Evolutionary conservation across 2,329 filamentous ascomycete genomes (phyloP), one percentile per base, ranked within the genome.

Genomic region (Fusarium virguliforme): DNA sequence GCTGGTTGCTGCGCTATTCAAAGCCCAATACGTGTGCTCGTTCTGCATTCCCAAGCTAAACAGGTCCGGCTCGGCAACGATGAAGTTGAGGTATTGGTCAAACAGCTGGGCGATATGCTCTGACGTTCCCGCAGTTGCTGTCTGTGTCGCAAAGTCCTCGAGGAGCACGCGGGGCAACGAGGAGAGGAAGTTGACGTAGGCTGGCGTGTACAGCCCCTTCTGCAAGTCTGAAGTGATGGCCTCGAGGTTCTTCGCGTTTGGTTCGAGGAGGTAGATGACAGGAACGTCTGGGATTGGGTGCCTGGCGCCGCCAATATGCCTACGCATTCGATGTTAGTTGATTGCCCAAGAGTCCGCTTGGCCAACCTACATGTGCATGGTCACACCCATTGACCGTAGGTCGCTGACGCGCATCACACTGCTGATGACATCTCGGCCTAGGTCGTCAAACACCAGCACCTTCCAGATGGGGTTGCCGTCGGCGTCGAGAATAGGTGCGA

Each of bases 391-490:
- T 67, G 92, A 89, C 70, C 97, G 88, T 78, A 99, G 85, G 82
- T 99, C 96, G 78, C 94, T 97, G 70, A 99, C 96, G 65, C 95
- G 89, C 71, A 99, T 86, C 3, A 99, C 95, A 77, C 95, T 98
- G 84, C 94, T 98, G 77, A 99, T 98, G 65, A 99, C 93, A 88
- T 98, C 95, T 80, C 95, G 89, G 53, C 95, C 96, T 4, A 91
- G 81, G 74, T 95, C 92, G 81, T 99, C 97, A 79, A 99, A 98
- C 9, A 99, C 94, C 58, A 99, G 85, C 7, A 98, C 93, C 81
- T 98, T 98, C 95, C 95, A 98, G 83, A 98, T 95, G 1, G 95
- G 95, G 77, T 97, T 94, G 70, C 95, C 94, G 75, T 97, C 92
- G 51, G 93, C 88, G 74, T 94, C 94, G 68, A 97, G 85, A 59